A percentile compares a stretch with the other conserved stretches of the same genome.
phyloP scores from a whole-genome alignment of 805 yeast genomes.

The Teunomyces stri region DNA sequence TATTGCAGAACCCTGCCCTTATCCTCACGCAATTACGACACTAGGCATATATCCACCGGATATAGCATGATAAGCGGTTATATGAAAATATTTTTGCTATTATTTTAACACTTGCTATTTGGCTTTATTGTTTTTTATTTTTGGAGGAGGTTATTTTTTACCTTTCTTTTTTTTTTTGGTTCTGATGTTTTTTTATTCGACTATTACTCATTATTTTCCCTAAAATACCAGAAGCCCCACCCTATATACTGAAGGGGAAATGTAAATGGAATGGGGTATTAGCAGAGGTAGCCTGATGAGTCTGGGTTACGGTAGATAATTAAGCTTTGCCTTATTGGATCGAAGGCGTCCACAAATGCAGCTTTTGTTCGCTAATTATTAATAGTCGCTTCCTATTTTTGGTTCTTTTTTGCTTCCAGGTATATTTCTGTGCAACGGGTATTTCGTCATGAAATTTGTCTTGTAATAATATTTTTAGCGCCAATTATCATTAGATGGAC shows the following conservation, averaged over 20 bases:
- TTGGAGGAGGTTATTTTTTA: neutral
- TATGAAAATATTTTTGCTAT: neutral
- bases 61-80: neutral
- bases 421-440: neutral
- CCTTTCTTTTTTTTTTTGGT: neutral
- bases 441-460: slow-evolving; percentile 1
- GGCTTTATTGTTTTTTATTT: neutral
- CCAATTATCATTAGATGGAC: neutral
- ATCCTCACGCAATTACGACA: neutral
- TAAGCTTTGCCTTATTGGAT: neutral
- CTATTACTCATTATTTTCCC: neutral
- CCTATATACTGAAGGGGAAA: too few relatives aligned
- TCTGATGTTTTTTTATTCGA: neutral
- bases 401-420: neutral
- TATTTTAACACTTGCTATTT: neutral
- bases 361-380: too few relatives aligned
- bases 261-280: neutral
- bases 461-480: neutral
- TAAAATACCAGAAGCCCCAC: neutral
- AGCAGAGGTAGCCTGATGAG: neutral
- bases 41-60: neutral
- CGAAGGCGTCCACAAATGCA: too few relatives aligned
- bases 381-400: neutral
- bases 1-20: too few relatives aligned
- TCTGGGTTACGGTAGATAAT: neutral